phyloP scores from a whole-genome alignment of 305 asterid species.

The Euphrasia arctica region DNA sequence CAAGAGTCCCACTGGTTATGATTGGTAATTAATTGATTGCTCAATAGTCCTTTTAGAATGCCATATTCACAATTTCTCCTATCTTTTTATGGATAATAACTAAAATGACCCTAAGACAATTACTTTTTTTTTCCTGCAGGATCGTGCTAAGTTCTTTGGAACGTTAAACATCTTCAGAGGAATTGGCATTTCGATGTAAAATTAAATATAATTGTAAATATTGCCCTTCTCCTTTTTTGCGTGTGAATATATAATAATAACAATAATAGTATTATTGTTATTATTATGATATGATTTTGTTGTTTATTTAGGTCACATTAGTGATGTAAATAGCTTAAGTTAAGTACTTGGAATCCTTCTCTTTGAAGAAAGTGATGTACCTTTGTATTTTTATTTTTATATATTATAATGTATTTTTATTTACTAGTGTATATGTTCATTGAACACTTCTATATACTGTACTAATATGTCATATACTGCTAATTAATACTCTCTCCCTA shows the following conservation, averaged over 20 bases:
- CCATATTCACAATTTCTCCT: constrained; percentile 1
- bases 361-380: constrained; percentile 10
- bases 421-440: no score
- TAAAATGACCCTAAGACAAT: no score
- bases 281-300: no score
- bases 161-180: constrained; percentile 21
- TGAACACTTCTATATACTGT: no score
- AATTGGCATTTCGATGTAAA: constrained; percentile 8
- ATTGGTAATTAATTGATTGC: constrained; percentile 44
- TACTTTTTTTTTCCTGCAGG: constrained; percentile 18
- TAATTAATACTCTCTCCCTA: no score
- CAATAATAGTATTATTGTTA: neutral
- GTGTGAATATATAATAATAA: neutral
- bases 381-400: no score
- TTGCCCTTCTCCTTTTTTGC: no score
- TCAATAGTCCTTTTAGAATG: constrained; percentile 14
- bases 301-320: no score
- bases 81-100: no score
- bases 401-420: neutral
- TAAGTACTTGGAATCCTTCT: neutral
- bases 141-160: constrained; percentile 40
- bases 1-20: constrained; percentile 46
- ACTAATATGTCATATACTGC: no score
- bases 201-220: no score
- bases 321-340: no score